Percentiles rank a stretch among this genome's conserved stretches.
Conservation (phyloP, 1,284 basidiomycete species). For the Boletellus deceptivus region DNA sequence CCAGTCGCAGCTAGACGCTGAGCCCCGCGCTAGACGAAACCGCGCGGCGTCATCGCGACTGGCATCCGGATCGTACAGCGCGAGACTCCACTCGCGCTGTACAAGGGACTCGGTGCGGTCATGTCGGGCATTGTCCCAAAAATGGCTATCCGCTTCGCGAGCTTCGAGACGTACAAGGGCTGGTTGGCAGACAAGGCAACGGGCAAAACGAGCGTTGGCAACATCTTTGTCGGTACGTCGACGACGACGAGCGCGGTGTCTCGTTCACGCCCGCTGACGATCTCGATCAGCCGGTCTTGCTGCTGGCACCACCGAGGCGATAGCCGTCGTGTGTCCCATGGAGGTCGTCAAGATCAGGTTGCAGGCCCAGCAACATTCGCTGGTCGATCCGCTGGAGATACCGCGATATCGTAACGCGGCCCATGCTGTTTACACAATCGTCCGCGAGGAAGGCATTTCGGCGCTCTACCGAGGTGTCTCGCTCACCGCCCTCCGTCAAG, state of each 20-base stretch:
- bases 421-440: constrained; percentile 94
- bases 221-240: constrained; percentile 73
- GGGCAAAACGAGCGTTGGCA: constrained; percentile 72
- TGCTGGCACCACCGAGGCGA: constrained; percentile 92
- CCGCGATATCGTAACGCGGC: constrained; percentile 96
- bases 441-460: constrained; percentile 87
- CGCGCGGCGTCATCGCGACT: constrained; percentile 92
- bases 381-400: constrained; percentile 92
- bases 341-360: constrained; percentile 99
- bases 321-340: constrained; percentile 97
- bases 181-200: constrained; percentile 76
- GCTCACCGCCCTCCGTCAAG: constrained; percentile 92
- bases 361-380: constrained; percentile 96
- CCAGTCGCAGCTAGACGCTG: constrained; percentile 54
- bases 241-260: background rate
- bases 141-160: constrained; percentile 99
- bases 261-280: constrained; percentile 4
- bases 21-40: constrained; percentile 67
- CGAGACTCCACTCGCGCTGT: constrained; percentile 93
- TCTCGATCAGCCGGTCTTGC: constrained; percentile 75
- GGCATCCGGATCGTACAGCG: constrained; percentile 86
- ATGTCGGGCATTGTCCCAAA: constrained; percentile 97
- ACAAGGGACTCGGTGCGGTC: constrained; percentile 99
- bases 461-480: constrained; percentile 93
- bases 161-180: constrained; percentile 93